Percentiles rank a stretch among this genome's conserved stretches.
phyloP scores from a whole-genome alignment of 768 basidiomycete species.

The Boletellus sp. region DNA sequence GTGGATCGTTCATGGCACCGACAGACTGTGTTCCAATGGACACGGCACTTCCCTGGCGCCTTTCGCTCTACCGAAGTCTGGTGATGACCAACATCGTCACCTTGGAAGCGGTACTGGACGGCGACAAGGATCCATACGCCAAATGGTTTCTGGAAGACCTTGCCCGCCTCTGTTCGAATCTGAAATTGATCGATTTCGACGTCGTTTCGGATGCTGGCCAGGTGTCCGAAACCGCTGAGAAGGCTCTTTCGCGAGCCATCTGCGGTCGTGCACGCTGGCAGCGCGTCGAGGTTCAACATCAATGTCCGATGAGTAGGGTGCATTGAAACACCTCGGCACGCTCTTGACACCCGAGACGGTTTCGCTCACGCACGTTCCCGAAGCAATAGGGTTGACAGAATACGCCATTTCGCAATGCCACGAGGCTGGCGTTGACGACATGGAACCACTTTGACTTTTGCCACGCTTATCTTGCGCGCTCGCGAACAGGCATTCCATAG shows the following conservation, averaged over 20 bases:
- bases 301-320: neutral
- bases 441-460: neutral
- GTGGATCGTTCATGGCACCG: neutral
- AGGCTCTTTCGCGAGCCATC: neutral
- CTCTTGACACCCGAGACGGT: neutral
- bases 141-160: neutral
- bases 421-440: neutral
- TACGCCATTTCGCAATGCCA: neutral
- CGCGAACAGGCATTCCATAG: neutral
- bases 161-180: neutral
- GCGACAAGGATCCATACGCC: neutral
- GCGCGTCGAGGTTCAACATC: neutral
- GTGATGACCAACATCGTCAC: neutral
- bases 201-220: neutral
- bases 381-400: neutral
- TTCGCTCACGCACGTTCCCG: neutral
- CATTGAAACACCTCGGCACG: slow-evolving; percentile 3
- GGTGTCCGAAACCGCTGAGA: neutral
- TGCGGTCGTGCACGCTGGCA: neutral
- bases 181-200: neutral
- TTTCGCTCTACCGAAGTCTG: neutral
- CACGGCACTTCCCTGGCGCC: too few relatives aligned
- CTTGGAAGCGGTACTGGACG: neutral
- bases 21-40: slow-evolving; percentile 4
- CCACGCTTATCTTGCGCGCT: neutral